A percentile compares a stretch with the other conserved stretches of the same genome.
phyloP scores from a whole-genome alignment of 1,284 basidiomycete species.

The Cutaneotrichosporon daszewskae region DNA sequence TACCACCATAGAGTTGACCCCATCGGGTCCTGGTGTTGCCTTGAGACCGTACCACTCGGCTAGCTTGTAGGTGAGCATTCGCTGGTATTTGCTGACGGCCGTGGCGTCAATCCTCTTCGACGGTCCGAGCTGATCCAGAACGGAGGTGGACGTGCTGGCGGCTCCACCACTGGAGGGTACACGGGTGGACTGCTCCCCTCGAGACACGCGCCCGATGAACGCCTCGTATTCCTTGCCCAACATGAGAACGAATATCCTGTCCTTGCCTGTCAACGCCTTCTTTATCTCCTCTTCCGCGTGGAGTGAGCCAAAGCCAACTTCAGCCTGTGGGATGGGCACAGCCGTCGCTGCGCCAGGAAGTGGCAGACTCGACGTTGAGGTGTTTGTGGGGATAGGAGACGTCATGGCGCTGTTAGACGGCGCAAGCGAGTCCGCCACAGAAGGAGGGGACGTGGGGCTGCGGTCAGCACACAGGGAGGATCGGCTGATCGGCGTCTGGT shows the following conservation, averaged over 20 bases:
- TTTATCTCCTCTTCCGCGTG: constrained; percentile 38
- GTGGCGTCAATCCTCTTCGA: constrained; percentile 21
- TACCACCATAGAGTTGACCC: constrained; percentile 25
- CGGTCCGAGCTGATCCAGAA: constrained; percentile 19
- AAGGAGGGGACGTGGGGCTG: constrained; percentile 18
- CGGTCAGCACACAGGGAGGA: constrained; percentile 4
- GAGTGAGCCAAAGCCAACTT: constrained; percentile 30
- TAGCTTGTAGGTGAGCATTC: constrained; percentile 44
- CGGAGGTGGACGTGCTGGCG: constrained; percentile 8
- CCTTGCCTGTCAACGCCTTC: constrained; percentile 30
- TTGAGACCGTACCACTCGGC: constrained; percentile 45
- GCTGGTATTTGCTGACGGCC: constrained; percentile 35
- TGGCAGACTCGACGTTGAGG: constrained; percentile 11
- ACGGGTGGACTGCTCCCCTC: constrained; percentile 14
- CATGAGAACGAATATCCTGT: constrained; percentile 39
- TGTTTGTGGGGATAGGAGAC: constrained; percentile 12
- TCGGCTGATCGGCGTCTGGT: not conserved
- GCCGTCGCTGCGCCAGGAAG: constrained; percentile 1
- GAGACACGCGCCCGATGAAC: constrained; percentile 25
- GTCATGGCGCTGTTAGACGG: constrained; percentile 9
- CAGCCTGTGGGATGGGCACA: constrained; percentile 20
- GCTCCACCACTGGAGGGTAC: constrained; percentile 4
- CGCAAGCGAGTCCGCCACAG: constrained; percentile 10
- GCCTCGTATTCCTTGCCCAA: constrained; percentile 40
- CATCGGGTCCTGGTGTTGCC: constrained; percentile 20